Evolutionary conservation across 257 asterid genomes (phyloP).

Genomic region (Lantana camara): DNA sequence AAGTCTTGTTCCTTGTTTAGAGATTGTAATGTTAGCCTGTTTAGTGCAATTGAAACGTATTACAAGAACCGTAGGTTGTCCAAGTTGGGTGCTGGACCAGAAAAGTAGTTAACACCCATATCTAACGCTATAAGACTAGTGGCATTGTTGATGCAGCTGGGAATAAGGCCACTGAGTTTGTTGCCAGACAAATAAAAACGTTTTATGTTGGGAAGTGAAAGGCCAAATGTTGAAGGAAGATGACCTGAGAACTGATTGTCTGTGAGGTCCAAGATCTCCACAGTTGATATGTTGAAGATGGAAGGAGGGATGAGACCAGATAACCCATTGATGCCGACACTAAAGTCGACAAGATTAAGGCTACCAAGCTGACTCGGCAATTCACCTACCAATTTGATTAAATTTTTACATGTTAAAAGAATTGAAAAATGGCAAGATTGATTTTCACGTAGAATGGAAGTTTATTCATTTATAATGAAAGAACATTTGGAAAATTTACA

Average conservation of each 20-base stretch:
- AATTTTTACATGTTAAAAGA: too few species aligned
- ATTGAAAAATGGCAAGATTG: too few species aligned
- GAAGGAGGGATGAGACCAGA: conserved; percentile 34
- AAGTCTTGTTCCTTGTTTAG: conserved; percentile 34
- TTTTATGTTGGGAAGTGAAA: too few species aligned
- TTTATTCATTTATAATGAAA: too few species aligned
- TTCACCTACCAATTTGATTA: conserved; percentile 44
- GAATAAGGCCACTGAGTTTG: too few species aligned
- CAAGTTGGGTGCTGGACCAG: conserved; percentile 42
- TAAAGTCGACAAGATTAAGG: conserved; percentile 32
- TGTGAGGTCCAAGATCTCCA: conserved; percentile 21
- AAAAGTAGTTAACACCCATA: too few species aligned
- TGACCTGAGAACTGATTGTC: conserved; percentile 39
- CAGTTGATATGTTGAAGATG: conserved; percentile 47
- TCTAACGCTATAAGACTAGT: too few species aligned
- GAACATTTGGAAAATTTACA: too few species aligned
- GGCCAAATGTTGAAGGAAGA: too few species aligned
- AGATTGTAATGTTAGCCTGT: conserved; percentile 47
- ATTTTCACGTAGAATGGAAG: too few species aligned
- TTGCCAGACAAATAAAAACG: too few species aligned
- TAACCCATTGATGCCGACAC: conserved; percentile 31
- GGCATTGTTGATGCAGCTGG: too few species aligned
- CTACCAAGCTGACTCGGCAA: conserved; percentile 46
- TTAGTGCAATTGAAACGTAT: conserved; percentile 29
- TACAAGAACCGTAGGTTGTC: conserved; percentile 36